A percentile compares a stretch with the other conserved stretches of the same genome.
These are phyloP conservation scores for Massariosphaeria phaeospora DNA, from an alignment of 495 filamentous ascomycete species.

Conservation along the genomic window DNA sequence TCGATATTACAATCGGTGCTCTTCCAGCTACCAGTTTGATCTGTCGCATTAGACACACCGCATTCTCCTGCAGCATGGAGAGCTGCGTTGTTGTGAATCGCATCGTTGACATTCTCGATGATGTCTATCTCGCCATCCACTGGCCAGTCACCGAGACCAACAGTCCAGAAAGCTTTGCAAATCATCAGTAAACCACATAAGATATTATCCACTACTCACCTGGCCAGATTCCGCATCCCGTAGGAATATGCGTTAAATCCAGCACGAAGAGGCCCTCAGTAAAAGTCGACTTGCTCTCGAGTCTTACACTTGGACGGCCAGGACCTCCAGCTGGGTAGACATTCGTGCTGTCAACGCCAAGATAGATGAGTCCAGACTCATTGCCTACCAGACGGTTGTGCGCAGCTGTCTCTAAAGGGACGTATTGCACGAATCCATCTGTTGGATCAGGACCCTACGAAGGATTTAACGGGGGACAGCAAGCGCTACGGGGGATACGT, in stretches of 20 bases:
- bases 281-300: constrained; percentile 39
- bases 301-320: constrained; percentile 39
- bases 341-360: constrained; percentile 37
- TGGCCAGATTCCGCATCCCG: constrained; percentile 38
- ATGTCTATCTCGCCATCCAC: constrained; percentile 61
- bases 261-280: constrained; percentile 39
- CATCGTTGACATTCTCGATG: constrained; percentile 49
- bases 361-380: constrained; percentile 30
- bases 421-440: constrained; percentile 9
- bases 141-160: constrained; percentile 58
- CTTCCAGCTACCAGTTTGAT: constrained; percentile 13
- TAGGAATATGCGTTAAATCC: constrained; percentile 41
- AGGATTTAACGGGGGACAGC: neutral
- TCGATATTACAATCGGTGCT: constrained; percentile 17
- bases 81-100: constrained; percentile 12
- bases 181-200: too few relatives aligned
- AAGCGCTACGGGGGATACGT: constrained; percentile 26
- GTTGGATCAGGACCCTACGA: constrained; percentile 11
- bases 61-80: constrained; percentile 17
- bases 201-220: too few relatives aligned
- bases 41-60: neutral
- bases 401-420: constrained; percentile 5
- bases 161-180: constrained; percentile 30
- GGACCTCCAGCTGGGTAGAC: constrained; percentile 8
- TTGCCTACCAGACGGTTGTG: constrained; percentile 29